Evolutionary conservation across 371 early-diverging fungal species (phyloP), one percentile per base, ranked within the genome.

Genomic region (Capillidium heterosporum): DNA sequence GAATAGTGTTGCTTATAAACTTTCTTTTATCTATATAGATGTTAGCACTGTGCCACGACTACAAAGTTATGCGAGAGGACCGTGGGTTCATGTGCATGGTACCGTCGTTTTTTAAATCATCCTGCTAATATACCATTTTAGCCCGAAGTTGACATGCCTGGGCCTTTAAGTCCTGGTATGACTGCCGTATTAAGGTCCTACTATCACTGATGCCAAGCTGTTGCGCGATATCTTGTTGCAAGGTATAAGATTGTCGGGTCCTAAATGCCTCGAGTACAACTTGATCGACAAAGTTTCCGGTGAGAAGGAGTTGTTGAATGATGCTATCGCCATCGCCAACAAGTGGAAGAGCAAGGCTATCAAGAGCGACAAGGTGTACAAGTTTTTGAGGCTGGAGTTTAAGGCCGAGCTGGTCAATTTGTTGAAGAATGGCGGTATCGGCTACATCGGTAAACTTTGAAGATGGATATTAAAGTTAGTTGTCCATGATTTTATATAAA

Each of bases 61-160:
- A 60, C 43, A 17, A 24, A 23, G 24, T 39, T 15, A 49, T 19
- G 44, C 11, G 41, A 17, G 28, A 17, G 8, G 35, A n/a, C 19
- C 17, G 43, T 32, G 13, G 43, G 24, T 54, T 24, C 15, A 17
- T 48, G 17, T 19, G 43, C 51, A 29, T 48, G 57, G 49, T 57
- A 57, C 24, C 21, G 2, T 40, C 19, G 15, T n/a, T 24, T 53
- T 10, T 11, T 23, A 48, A 26, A 48, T 10, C 27, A 19, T 26
- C 19, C 7, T 26, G 21, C 7, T 48, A 48, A 26, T 27, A 26
- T 26, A 26, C 7, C n/a, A 48, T 27, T 10, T 27, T 48, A 48
- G 48, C 84, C 84, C 62, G 89, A 87, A 68, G 74, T 88, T 7
- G 87, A 87, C 60, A 68, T 86, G 46, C 81, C 81, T 35, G 66